Evolutionary conservation across 441 rosid genomes (phyloP).

Genomic region (Theobroma grandiflorum): DNA sequence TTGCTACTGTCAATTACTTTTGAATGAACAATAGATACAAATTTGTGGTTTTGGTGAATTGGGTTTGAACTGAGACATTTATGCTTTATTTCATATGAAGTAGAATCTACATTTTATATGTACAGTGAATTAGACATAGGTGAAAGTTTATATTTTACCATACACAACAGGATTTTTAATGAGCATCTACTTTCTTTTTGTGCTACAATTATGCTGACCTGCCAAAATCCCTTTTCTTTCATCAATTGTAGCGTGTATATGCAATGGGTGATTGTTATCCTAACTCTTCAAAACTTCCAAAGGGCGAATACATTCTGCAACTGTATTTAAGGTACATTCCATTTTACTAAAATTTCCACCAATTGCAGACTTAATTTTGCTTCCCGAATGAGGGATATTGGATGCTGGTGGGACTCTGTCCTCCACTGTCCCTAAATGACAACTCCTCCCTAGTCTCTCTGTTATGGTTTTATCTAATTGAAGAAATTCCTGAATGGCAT

Average conservation of each 20-base stretch:
- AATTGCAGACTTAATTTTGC: slow-evolving; percentile 15
- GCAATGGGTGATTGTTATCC: slow-evolving; percentile 96
- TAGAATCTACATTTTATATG: background rate
- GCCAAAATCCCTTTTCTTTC: slow-evolving; percentile 19
- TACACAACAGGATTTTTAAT: background rate
- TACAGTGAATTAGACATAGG: slow-evolving; percentile 6
- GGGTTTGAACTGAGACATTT: background rate
- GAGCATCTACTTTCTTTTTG: slow-evolving; percentile 7
- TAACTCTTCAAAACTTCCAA: slow-evolving; percentile 79
- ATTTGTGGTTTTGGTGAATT: background rate
- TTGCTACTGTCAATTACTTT: background rate
- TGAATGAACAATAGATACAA: slow-evolving; percentile 14
- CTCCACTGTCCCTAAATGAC: background rate
- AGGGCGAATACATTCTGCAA: slow-evolving; percentile 89
- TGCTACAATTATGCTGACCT: slow-evolving; percentile 26
- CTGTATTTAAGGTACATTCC: slow-evolving; percentile 74
- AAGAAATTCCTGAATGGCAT: slow-evolving; percentile 22
- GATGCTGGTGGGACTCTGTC: slow-evolving; percentile 6
- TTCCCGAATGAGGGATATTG: slow-evolving; percentile 4
- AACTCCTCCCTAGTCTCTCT: background rate
- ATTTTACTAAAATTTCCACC: background rate
- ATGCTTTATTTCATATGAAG: slow-evolving; percentile 5
- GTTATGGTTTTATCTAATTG: slow-evolving; percentile 24
- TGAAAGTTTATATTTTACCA: slow-evolving; percentile 16
- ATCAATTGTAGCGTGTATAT: slow-evolving; percentile 70